Percentiles rank a stretch among this genome's conserved stretches.
Conservation (phyloP, 2,329 filamentous ascomycete species). For the Colletotrichum noveboracense region DNA sequence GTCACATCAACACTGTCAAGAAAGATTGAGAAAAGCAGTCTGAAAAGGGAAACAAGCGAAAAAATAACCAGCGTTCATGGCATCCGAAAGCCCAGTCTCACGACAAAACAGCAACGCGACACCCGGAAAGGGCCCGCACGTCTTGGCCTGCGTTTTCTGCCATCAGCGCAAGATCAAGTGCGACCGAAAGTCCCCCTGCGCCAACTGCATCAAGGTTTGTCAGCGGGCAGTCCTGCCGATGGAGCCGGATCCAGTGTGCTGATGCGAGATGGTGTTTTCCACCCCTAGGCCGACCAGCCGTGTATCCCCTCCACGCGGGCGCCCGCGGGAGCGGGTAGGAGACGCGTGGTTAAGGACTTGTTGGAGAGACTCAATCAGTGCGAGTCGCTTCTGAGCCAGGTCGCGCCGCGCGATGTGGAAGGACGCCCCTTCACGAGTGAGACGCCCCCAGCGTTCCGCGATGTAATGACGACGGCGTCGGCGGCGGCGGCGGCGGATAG, state of each 20-base stretch:
- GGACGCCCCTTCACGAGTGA: not conserved
- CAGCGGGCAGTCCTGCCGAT: not conserved
- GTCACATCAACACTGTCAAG: not conserved
- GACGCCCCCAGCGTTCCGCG: not conserved
- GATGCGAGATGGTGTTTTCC: constrained; percentile 50
- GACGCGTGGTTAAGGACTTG: constrained; percentile 2
- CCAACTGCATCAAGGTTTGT: constrained; percentile 45
- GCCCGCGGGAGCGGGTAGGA: not conserved
- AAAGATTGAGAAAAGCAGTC: not conserved
- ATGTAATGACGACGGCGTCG: not conserved
- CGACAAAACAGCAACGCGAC: not conserved
- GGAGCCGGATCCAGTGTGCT: constrained; percentile 38
- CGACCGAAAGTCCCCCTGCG: constrained; percentile 62
- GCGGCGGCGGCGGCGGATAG: not conserved
- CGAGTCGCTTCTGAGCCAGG: constrained; percentile 5
- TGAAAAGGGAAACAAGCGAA: not conserved
- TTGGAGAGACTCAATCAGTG: constrained; percentile 9
- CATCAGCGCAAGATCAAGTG: constrained; percentile 68
- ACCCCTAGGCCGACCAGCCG: constrained; percentile 13
- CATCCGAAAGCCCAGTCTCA: not conserved
- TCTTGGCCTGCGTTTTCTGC: constrained; percentile 55
- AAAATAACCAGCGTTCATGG: not conserved
- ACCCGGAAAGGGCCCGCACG: not conserved
- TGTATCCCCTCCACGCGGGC: constrained; percentile 10
- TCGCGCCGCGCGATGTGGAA: not conserved